These are phyloP conservation scores for Colletotrichum theobromicola DNA, from an alignment of 2,329 filamentous ascomycete genomes.

Conservation along the genomic window DNA sequence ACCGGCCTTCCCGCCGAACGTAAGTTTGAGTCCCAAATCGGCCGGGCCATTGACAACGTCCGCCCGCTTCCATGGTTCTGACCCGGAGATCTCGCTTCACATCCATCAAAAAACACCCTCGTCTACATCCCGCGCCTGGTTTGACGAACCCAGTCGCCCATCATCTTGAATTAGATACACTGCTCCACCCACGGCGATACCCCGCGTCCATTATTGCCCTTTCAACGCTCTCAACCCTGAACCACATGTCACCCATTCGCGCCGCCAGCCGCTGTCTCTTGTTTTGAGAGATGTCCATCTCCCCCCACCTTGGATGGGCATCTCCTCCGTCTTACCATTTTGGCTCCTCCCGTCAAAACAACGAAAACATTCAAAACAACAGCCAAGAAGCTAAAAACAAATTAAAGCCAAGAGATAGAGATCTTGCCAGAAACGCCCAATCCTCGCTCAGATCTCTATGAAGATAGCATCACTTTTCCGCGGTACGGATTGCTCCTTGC, in stretches of 20 bases:
- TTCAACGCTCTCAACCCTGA: not conserved
- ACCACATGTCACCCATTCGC: not conserved
- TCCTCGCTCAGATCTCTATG: not conserved
- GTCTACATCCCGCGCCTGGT: constrained; percentile 4
- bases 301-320: not conserved
- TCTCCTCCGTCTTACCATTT: not conserved
- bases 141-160: constrained; percentile 12
- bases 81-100: constrained; percentile 11
- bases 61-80: constrained; percentile 4
- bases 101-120: not conserved
- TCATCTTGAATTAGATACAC: constrained; percentile 20
- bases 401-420: not conserved
- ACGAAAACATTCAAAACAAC: not conserved
- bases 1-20: not conserved
- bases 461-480: not conserved
- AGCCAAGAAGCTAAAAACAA: not conserved
- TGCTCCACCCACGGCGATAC: not conserved
- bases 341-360: not conserved
- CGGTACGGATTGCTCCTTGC: not conserved
- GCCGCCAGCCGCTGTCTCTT: not conserved
- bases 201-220: not conserved
- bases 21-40: not conserved
- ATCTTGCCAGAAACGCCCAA: not conserved
- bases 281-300: not conserved
- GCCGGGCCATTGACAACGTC: constrained; percentile 7